phyloP scores from a whole-genome alignment of 805 yeast genomes.

The Myxozyma sirexii region DNA sequence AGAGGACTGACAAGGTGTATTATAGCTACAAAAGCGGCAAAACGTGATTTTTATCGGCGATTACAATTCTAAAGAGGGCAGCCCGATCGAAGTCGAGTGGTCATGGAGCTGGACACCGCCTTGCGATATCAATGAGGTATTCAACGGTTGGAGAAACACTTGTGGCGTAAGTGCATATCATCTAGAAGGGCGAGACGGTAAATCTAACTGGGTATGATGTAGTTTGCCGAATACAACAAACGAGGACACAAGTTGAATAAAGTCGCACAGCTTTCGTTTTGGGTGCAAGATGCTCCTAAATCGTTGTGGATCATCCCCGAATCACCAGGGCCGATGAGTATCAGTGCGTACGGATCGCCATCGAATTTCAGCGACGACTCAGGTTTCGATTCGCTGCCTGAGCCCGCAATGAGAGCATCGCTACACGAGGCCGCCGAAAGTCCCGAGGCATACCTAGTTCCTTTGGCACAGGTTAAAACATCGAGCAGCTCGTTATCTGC shows the following conservation, averaged over 20 bases:
- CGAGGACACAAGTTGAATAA: slow-evolving; percentile 40
- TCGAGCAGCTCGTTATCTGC: background rate
- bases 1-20: slow-evolving; percentile 38
- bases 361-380: background rate
- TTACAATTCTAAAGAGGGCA: slow-evolving; percentile 27
- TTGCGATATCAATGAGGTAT: slow-evolving; percentile 12
- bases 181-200: background rate
- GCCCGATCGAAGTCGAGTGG: slow-evolving; percentile 38
- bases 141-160: slow-evolving; percentile 41
- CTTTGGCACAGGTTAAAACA: slow-evolving; percentile 5
- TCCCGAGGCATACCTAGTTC: slow-evolving; percentile 1
- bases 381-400: background rate
- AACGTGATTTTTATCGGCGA: slow-evolving; percentile 46
- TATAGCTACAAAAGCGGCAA: slow-evolving; percentile 43
- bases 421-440: background rate
- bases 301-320: slow-evolving; percentile 17
- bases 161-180: slow-evolving; percentile 37
- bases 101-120: slow-evolving; percentile 42
- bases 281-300: slow-evolving; percentile 39
- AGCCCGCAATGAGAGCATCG: background rate
- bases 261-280: slow-evolving; percentile 42
- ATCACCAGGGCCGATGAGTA: slow-evolving; percentile 9
- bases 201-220: background rate
- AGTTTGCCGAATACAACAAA: slow-evolving; percentile 47
- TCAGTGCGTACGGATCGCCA: slow-evolving; percentile 2